A percentile compares a stretch with the other conserved stretches of the same genome.
These are phyloP conservation scores for Saxophila tyrrhenica DNA, from an alignment of 495 filamentous ascomycete species.

Conservation along the genomic window DNA sequence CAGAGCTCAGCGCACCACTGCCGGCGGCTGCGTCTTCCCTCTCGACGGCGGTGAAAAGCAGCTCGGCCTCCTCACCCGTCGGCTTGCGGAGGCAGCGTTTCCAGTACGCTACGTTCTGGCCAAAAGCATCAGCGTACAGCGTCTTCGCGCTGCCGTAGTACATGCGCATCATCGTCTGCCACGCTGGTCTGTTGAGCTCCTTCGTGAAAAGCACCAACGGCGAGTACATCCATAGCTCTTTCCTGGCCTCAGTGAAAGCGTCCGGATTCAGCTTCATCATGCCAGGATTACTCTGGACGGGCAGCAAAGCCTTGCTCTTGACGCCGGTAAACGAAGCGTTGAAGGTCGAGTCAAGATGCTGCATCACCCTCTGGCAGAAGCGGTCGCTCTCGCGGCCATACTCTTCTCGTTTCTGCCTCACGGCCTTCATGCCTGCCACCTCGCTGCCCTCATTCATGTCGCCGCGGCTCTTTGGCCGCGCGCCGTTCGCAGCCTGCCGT, in stretches of 20 bases:
- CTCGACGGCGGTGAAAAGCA: slow-evolving; percentile 77
- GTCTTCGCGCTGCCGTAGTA: slow-evolving; percentile 67
- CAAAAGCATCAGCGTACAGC: slow-evolving; percentile 72
- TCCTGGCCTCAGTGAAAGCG: slow-evolving; percentile 42
- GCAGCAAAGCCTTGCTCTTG: slow-evolving; percentile 39
- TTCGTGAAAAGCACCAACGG: slow-evolving; percentile 74
- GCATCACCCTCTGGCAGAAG: slow-evolving; percentile 67
- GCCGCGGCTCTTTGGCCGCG: slow-evolving; percentile 20
- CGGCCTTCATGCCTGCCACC: slow-evolving; percentile 77
- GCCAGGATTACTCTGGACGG: slow-evolving; percentile 12
- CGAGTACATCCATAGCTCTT: slow-evolving; percentile 68
- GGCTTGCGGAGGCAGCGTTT: slow-evolving; percentile 67
- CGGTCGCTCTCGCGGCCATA: slow-evolving; percentile 58
- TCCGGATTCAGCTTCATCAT: slow-evolving; percentile 39
- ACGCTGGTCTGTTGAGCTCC: slow-evolving; percentile 69
- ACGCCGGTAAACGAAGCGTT: slow-evolving; percentile 59
- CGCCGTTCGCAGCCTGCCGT: slow-evolving; percentile 28
- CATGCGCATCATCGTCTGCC: slow-evolving; percentile 63
- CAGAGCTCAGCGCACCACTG: slow-evolving; percentile 54
- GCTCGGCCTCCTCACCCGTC: slow-evolving; percentile 73
- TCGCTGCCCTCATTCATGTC: slow-evolving; percentile 63
- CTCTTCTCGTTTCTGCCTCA: slow-evolving; percentile 83
- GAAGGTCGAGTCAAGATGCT: slow-evolving; percentile 72
- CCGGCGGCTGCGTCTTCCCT: slow-evolving; percentile 53
- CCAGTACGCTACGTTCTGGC: slow-evolving; percentile 69